Percentiles rank a stretch among this genome's conserved stretches.
Conservation (phyloP, 148 eudicot genomes). For the Bassia scoparia region DNA sequence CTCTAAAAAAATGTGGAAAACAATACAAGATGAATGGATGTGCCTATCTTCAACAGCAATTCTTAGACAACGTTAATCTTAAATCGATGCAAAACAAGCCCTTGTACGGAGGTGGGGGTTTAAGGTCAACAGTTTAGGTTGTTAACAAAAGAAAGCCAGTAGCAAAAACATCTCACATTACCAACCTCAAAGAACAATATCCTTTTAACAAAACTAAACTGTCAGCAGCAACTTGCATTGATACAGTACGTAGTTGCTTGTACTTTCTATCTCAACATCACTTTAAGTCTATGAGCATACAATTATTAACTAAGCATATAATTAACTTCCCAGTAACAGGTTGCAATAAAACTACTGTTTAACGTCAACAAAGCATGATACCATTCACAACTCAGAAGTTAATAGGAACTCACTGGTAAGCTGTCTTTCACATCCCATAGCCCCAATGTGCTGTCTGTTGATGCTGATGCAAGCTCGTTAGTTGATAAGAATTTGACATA, state of each 20-base stretch:
- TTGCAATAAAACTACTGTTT: not conserved
- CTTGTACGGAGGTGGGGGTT: too few species aligned
- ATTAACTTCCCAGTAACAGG: not conserved
- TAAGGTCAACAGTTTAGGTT: too few species aligned
- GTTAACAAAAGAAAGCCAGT: not conserved
- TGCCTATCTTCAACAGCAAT: not conserved
- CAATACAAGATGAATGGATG: not conserved
- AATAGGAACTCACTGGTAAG: slow-evolving; percentile 50
- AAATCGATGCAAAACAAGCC: not conserved
- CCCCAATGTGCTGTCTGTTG: slow-evolving; percentile 70
- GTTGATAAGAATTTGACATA: slow-evolving; percentile 69
- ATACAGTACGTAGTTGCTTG: too few species aligned
- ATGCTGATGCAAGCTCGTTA: slow-evolving; percentile 73
- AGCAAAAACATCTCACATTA: not conserved
- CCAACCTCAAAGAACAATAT: not conserved
- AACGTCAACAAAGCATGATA: not conserved
- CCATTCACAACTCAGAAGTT: not conserved
- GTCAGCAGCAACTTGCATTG: not conserved
- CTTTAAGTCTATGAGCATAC: too few species aligned
- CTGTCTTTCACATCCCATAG: slow-evolving; percentile 71
- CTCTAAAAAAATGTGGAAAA: not conserved
- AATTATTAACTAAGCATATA: too few species aligned
- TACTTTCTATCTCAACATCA: too few species aligned
- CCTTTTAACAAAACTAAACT: not conserved
- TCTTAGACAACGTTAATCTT: not conserved